Conservation (phyloP, 495 filamentous ascomycete species). For the Staphylotrichum longicolle region DNA sequence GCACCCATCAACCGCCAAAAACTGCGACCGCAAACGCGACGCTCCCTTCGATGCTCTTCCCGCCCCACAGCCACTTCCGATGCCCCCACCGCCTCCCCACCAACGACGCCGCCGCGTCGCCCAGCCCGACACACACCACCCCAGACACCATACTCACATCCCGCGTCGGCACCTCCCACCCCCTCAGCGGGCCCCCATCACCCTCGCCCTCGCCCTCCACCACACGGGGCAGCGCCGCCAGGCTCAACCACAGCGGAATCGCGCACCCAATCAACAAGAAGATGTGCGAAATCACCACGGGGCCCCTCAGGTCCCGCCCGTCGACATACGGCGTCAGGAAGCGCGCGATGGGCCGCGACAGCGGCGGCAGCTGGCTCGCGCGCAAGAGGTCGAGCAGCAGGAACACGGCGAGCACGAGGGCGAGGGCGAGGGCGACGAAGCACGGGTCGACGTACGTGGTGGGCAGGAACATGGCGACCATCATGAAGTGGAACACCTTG, state of each 20-base stretch:
- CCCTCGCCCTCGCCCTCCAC: conserved; percentile 33
- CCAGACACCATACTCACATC: conserved; percentile 87
- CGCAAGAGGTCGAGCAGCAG: conserved; percentile 84
- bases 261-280: conserved; percentile 96
- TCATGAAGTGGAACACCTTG: conserved; percentile 98
- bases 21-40: conserved; percentile 82
- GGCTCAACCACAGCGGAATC: conserved; percentile 87
- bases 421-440: conserved; percentile 74
- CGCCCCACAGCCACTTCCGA: conserved; percentile 94
- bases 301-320: conserved; percentile 85
- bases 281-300: conserved; percentile 92
- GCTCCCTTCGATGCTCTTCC: conserved; percentile 92
- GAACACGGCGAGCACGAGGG: conserved; percentile 74
- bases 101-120: conserved; percentile 91
- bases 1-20: conserved; percentile 63
- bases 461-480: conserved; percentile 92
- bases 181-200: conserved; percentile 46
- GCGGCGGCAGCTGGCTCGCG: conserved; percentile 84
- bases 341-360: conserved; percentile 73
- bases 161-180: conserved; percentile 68
- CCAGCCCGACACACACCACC: conserved; percentile 90
- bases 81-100: conserved; percentile 84
- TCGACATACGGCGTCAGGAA: conserved; percentile 95
- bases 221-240: conserved; percentile 59
- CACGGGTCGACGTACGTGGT: conserved; percentile 80